Base-by-base conservation (phyloP, 441 rosid genomes). In the Dalechampia spathulata region DNA sequence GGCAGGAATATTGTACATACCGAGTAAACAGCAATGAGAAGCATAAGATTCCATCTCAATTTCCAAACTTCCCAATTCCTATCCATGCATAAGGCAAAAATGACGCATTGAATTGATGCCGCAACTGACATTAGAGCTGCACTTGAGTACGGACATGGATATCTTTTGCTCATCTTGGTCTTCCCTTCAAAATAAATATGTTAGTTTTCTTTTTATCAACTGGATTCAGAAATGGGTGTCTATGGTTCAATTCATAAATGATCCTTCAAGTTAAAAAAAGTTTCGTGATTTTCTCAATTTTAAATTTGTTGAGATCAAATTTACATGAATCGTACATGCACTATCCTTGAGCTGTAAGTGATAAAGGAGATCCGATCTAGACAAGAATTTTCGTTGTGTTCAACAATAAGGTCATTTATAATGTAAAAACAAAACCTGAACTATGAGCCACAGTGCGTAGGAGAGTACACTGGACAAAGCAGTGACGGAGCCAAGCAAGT, bases 391-490 rank as follows among this genome's bases (percentile, higher is more conserved):
- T n/a, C n/a, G n/a, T n/a, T n/a, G n/a, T n/a, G n/a, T n/a, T n/a
- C n/a, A n/a, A n/a, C n/a, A n/a, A n/a, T n/a, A n/a, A n/a, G n/a
- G n/a, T n/a, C n/a, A n/a, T n/a, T 30, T 30, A 30, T 30, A 3
- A 30, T 30, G 34, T 3, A 30, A 8, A 30, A 30, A 8, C 8
- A n/a, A 30, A 20, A 73, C 78, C 74, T 74, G 78, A 45, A 71
- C 45, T 7, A 74, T 64, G 46, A 74, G 40, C 70, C 68, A 70
- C 8, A 57, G 5, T 15, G 78, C 50, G 42, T 45, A 70, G 28
- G 38, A 48, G n/a, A 53, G 4, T 38, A 72, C 64, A 49, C 72
- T 57, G 17, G 39, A 50, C 2, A 67, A 9, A 0, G 70, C 72
- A 26, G 58, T 20, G 1, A 55, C n/a, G 39, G 49, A 58, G 36